Conservation (phyloP, 805 yeast species). For the Suhomyces tanzawaensis region DNA sequence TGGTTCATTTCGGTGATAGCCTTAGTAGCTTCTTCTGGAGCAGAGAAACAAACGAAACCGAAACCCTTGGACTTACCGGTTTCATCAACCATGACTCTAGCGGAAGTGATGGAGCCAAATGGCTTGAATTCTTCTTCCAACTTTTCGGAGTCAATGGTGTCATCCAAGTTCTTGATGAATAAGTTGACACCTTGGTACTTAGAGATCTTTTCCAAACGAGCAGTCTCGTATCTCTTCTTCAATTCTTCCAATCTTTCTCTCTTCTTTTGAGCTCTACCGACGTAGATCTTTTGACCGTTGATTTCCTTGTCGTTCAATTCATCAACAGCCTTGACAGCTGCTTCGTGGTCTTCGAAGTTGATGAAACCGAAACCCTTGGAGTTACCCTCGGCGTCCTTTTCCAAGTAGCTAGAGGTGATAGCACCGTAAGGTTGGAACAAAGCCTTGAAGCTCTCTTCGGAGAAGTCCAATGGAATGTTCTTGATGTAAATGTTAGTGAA, state of each 20-base stretch:
- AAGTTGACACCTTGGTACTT: conserved; percentile 98
- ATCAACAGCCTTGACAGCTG: conserved; percentile 89
- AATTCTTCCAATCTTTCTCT: conserved; percentile 95
- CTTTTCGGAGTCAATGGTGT: conserved; percentile 84
- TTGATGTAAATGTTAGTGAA: conserved; percentile 96
- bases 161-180: conserved; percentile 95
- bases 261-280: conserved; percentile 99
- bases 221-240: conserved; percentile 89
- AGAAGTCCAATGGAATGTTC: conserved; percentile 72
- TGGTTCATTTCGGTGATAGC: conserved; percentile 99
- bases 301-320: conserved; percentile 84
- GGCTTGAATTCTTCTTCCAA: conserved; percentile 90
- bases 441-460: conserved; percentile 68
- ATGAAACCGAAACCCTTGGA: conserved; percentile 96
- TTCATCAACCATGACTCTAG: conserved; percentile 94
- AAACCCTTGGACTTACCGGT: conserved; percentile 95
- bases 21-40: conserved; percentile 98
- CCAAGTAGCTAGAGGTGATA: conserved; percentile 79
- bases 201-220: conserved; percentile 84
- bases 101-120: conserved; percentile 93
- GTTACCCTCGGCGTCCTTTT: conserved; percentile 81
- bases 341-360: conserved; percentile 83
- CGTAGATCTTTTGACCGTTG: conserved; percentile 83
- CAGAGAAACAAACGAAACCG: conserved; percentile 96
- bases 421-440: conserved; percentile 73